Base-by-base conservation (phyloP, 1,284 basidiomycete species). In the Gomphus bonarii region DNA sequence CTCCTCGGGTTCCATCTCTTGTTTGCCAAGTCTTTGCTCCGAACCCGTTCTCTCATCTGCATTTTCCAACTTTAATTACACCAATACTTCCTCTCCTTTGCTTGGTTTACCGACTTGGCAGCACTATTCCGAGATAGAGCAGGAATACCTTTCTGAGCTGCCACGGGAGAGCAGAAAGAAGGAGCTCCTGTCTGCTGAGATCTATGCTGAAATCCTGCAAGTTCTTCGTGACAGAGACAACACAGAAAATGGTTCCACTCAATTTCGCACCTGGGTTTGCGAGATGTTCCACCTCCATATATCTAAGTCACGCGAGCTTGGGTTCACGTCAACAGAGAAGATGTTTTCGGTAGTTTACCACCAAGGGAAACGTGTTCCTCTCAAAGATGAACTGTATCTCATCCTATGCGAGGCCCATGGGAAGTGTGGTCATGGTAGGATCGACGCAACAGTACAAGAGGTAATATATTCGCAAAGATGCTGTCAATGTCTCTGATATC, bases 211-310 rank as follows among this genome's bases (percentile, higher is more conserved):
- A 4, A 35, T 35, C 6, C 28, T 33, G 2, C 75, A 79, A 61
- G 78, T 83, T 28, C 71, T 89, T 16, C 74, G 78, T 43, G 70
- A 75, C 56, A 73, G 76, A 18, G 71, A 76, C 4, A 66, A 70
- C 30, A 71, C 74, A 61, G 49, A 67, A 44, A 63, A 72, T 50
- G 76, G 78, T 61, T 80, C 76, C 4, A 73, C 83, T 1, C 82
- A 85, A 63, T 89, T 89, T 66, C 79, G 85, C 49, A 88, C 82
- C 69, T 90, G 88, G 87, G 86, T 82, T 5, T 80, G 85, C 63
- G 87, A 85, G 72, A 88, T 83, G 80, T 88, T 89, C 66, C 70
- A 70, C 50, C 64, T 87, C 6, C 75, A 74, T 50, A 68, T n/a
- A 59, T 58, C 31, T 62, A 67, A 14, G 38, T 18, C 40, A 12